These are phyloP conservation scores for Aspergillus flavus DNA, from an alignment of 2,329 filamentous ascomycete genomes.

Conservation along the genomic window DNA sequence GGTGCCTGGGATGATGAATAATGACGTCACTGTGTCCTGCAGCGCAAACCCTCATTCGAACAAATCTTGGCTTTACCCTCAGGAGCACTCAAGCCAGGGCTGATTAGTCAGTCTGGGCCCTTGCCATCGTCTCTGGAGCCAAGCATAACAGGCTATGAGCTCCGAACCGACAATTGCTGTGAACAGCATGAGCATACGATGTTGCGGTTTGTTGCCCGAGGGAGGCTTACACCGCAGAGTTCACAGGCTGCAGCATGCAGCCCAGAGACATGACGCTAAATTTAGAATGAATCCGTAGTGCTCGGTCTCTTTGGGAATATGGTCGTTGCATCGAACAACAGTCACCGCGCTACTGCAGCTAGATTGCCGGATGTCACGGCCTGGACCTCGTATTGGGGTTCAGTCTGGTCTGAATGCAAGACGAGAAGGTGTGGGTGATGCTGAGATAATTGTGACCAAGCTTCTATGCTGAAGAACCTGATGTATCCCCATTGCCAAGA, in stretches of 20 bases:
- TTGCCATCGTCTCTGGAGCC: too few relatives aligned
- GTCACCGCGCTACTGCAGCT: neutral
- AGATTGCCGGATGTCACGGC: neutral
- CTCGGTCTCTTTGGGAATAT: neutral
- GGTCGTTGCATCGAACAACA: neutral
- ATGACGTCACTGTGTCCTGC: neutral
- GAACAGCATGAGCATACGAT: neutral
- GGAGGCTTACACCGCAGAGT: neutral
- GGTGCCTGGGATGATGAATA: neutral
- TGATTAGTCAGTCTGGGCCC: neutral
- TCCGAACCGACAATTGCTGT: too few relatives aligned
- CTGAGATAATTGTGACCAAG: slow-evolving; percentile 1
- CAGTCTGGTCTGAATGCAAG: neutral
- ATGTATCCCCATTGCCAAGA: neutral
- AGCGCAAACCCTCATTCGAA: neutral
- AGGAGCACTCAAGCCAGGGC: neutral
- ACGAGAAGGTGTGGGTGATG: neutral
- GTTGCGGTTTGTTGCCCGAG: neutral
- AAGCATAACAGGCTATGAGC: too few relatives aligned
- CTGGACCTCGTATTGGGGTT: neutral
- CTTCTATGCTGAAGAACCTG: neutral
- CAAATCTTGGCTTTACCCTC: neutral
- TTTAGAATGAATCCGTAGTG: neutral
- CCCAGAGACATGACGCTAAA: neutral
- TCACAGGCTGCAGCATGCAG: neutral